These are phyloP conservation scores for Microcos paniculata DNA, from an alignment of 345 rosid species.

Conservation along the genomic window DNA sequence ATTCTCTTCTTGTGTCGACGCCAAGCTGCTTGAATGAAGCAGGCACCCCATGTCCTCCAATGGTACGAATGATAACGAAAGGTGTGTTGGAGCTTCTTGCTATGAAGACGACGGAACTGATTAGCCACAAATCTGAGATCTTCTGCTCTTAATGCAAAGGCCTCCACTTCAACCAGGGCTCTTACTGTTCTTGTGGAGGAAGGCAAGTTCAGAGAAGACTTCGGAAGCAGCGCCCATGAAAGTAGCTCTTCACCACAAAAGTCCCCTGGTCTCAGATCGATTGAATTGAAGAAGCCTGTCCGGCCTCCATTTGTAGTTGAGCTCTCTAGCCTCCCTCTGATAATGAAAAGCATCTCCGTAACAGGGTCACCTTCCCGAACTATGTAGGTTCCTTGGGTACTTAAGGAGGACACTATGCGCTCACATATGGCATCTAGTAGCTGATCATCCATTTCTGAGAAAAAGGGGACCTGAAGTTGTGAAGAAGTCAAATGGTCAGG, in stretches of 20 bases:
- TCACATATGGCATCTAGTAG: conserved; percentile 71
- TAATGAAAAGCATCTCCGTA: conserved; percentile 56
- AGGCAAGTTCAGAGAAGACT: conserved; percentile 50
- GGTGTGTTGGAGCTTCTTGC: conserved; percentile 64
- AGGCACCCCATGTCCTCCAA: conserved; percentile 75
- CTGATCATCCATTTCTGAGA: conserved; percentile 68
- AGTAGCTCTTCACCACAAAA: conserved; percentile 71
- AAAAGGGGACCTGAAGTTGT: conserved; percentile 50
- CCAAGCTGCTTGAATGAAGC: conserved; percentile 66
- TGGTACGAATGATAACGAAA: conserved; percentile 63
- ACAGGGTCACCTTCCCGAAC: conserved; percentile 70
- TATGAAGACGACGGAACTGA: conserved; percentile 60
- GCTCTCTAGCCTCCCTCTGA: conserved; percentile 58
- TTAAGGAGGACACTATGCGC: conserved; percentile 50
- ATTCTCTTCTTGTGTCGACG: conserved; percentile 48
- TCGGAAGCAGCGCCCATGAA: conserved; percentile 67
- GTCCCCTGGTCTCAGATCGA: conserved; percentile 55
- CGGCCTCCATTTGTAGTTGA: conserved; percentile 70
- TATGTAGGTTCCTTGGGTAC: conserved; percentile 59
- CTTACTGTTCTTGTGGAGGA: conserved; percentile 63
- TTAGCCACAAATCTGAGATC: conserved; percentile 68
- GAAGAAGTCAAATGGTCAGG: neutral
- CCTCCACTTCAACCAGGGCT: conserved; percentile 60
- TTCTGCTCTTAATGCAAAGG: conserved; percentile 59
- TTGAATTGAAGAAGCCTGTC: conserved; percentile 60